Evolutionary conservation across 345 rosid species (phyloP).

Genomic region (Aethionema arabicum): DNA sequence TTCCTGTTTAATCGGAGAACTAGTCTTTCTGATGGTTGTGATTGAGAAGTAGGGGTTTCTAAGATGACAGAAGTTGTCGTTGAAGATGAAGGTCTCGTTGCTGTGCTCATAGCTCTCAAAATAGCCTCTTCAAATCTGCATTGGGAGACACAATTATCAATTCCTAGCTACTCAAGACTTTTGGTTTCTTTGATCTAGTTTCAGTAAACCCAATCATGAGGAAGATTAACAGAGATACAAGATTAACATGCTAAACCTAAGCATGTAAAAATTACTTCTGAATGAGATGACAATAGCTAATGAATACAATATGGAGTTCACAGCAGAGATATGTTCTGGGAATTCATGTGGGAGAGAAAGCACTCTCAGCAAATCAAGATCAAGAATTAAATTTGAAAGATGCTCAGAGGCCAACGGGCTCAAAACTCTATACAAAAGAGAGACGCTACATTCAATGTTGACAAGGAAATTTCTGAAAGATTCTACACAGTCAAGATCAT

Average conservation of each 20-base stretch:
- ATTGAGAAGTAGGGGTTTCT: constrained; percentile 37
- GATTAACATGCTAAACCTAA: neutral
- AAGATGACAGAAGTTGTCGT: constrained; percentile 54
- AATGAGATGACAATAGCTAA: neutral
- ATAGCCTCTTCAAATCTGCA: constrained; percentile 16
- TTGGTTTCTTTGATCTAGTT: neutral
- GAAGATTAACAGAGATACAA: neutral
- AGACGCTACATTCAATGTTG: no score
- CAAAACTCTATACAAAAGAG: no score
- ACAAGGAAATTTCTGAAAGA: no score
- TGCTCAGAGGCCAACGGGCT: no score
- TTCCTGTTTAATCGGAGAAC: constrained; percentile 61
- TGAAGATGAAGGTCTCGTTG: constrained; percentile 39
- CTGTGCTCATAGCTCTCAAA: constrained; percentile 39
- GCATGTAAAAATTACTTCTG: no score
- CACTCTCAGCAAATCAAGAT: no score
- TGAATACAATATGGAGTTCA: neutral
- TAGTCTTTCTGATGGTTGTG: constrained; percentile 49
- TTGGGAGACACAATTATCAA: constrained; percentile 18
- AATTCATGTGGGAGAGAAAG: no score
- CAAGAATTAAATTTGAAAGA: no score
- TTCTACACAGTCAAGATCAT: neutral
- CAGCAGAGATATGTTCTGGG: neutral
- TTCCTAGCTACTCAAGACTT: neutral
- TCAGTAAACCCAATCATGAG: neutral